Evolutionary conservation across 768 basidiomycete species (phyloP).

Genomic region (Hypholoma sublateritium): DNA sequence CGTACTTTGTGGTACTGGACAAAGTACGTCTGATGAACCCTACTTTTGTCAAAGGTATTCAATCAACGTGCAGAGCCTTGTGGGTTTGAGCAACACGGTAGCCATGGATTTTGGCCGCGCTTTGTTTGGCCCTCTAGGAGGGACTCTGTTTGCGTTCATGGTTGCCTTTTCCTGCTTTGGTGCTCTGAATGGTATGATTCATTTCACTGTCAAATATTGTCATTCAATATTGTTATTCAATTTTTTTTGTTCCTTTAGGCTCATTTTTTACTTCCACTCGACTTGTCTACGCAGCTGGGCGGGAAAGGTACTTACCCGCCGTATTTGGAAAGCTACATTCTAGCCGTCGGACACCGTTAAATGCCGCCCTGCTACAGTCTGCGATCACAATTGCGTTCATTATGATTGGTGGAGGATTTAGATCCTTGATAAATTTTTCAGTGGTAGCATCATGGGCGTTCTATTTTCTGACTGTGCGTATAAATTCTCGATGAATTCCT

Average conservation of each 20-base stretch:
- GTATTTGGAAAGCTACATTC: constrained; percentile 79
- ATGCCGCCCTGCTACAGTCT: constrained; percentile 83
- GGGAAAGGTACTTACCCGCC: constrained; percentile 84
- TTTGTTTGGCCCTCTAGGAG: constrained; percentile 86
- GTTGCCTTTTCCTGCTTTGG: constrained; percentile 96
- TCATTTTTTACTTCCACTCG: constrained; percentile 77
- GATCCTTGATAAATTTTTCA: constrained; percentile 86
- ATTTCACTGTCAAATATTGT: background rate
- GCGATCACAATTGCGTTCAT: constrained; percentile 76
- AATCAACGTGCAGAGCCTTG: constrained; percentile 42
- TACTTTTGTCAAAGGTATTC: background rate
- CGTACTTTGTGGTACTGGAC: constrained; percentile 94
- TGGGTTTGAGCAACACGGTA: constrained; percentile 81
- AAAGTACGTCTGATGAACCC: constrained; percentile 41
- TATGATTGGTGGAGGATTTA: constrained; percentile 84
- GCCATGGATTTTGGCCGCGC: constrained; percentile 91
- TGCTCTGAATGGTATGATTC: constrained; percentile 74
- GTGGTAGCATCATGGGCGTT: constrained; percentile 87
- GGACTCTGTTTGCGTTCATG: constrained; percentile 82
- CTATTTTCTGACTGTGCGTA: constrained; percentile 80
- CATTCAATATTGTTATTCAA: too few relatives aligned
- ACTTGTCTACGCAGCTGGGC: constrained; percentile 85
- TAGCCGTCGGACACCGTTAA: constrained; percentile 80
- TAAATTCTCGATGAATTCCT: background rate
- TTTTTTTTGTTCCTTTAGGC: constrained; percentile 39